Evolutionary conservation across 176 grass and related monocot genomes (phyloP).

Genomic region (Canna indica): DNA sequence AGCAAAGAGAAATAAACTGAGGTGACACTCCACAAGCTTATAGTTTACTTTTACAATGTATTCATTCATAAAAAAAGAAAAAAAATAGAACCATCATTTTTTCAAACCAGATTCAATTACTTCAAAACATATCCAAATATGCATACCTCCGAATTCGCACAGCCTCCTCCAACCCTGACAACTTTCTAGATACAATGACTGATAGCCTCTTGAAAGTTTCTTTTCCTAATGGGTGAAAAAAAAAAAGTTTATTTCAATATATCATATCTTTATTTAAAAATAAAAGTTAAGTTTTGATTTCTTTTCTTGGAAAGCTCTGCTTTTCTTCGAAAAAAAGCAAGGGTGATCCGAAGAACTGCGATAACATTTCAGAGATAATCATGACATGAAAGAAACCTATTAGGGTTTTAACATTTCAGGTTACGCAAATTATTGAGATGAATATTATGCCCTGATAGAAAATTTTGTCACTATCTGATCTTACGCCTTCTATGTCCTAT

Average conservation of each 20-base stretch:
- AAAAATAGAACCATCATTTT: background rate
- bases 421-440: background rate
- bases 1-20: too few species aligned
- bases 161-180: constrained; percentile 16
- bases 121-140: background rate
- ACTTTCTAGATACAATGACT: constrained; percentile 1
- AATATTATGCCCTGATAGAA: background rate
- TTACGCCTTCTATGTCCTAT: too few species aligned
- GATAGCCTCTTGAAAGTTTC: background rate
- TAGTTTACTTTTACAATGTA: background rate
- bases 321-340: background rate
- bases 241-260: background rate
- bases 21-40: too few species aligned
- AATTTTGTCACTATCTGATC: background rate
- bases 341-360: background rate
- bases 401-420: background rate
- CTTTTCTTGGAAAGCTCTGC: background rate
- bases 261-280: background rate
- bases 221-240: background rate
- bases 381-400: background rate
- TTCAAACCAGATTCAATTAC: background rate
- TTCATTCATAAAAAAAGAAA: background rate
- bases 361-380: background rate
- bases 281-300: background rate
- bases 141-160: constrained; percentile 15